Evolutionary conservation across 2,329 filamentous ascomycete species (phyloP), one percentile per base, ranked within the genome.

Genomic region (Cladophialophora chaetospira): DNA sequence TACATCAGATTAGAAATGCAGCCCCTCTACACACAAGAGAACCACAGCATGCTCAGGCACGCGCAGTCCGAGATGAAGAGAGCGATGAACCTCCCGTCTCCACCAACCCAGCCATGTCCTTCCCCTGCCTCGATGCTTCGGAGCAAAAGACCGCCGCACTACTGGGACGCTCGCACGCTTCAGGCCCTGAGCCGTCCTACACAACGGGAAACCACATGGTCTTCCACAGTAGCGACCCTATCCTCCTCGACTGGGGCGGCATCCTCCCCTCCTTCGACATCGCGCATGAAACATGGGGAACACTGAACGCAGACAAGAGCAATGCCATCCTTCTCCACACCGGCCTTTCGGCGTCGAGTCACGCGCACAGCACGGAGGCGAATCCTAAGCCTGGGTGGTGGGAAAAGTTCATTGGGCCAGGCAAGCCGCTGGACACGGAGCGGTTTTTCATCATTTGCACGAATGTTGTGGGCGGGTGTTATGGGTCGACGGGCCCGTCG

Each of bases 331-430:
- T 99, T 6, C 77, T 99, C 2, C 91, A 97, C 71, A 99, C 94
- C 0, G 94, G 94, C 6, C 81, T 99, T 4, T 97, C 92, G 0
- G 94, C 94, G n/a, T 97, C 92, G 5, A 97, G 92, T 55, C 94
- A 99, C 75, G 94, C 94, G 1, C 92, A 92, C 69, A 97, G 91
- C 56, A 97, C 93, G n/a, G 80, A 83, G 50, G 77, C 80, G 8
- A 99, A 99, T 71, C 83, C 89, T 0, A 88, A 92, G 71, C 88
- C 91, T 0, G 94, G 94, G 3, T 99, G 94, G 94, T 99, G 94
- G 94, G 94, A 99, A 75, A 93, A 88, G 72, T 99, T 99, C 71
- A 97, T 99, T 68, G 94, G 94, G 0, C 88, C 92, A 0, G 91
- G 89, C 0, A 82, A 82, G 17, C 88, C 91, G 9, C 76, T 99